A percentile compares a stretch with the other conserved stretches of the same genome.
Evolutionary conservation across 352 stramenopile genomes (phyloP).

Genomic region (Globisporangium paroecandrum): DNA sequence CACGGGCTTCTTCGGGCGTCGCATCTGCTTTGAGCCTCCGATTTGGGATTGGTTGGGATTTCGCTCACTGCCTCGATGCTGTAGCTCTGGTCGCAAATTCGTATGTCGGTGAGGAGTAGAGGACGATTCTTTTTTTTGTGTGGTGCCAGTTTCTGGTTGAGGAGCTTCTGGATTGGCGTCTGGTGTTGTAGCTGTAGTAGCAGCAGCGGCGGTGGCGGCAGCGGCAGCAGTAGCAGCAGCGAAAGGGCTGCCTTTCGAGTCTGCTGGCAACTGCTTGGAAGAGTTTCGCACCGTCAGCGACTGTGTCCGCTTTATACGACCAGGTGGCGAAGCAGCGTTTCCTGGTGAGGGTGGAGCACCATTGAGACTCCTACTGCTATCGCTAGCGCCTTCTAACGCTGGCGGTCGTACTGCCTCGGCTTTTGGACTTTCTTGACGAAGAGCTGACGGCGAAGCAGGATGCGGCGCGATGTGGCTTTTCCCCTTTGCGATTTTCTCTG

Average conservation of each 20-base stretch:
- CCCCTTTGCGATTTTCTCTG: background rate
- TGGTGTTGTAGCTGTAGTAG: background rate
- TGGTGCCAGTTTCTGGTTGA: background rate
- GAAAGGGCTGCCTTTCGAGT: background rate
- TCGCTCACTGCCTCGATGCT: constrained; percentile 21
- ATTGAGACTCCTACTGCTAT: background rate
- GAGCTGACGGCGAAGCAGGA: background rate
- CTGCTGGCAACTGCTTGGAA: background rate
- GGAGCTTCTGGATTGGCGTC: background rate
- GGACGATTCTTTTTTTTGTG: background rate
- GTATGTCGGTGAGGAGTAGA: constrained; percentile 4
- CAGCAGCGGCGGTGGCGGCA: background rate
- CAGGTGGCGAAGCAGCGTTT: background rate
- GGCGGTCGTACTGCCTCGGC: background rate
- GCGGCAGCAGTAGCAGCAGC: background rate
- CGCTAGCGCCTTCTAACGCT: background rate
- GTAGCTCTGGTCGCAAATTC: constrained; percentile 20
- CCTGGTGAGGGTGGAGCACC: background rate
- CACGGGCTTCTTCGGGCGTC: constrained; percentile 28
- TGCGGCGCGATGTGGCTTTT: constrained; percentile 21
- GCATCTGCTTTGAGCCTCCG: constrained; percentile 4
- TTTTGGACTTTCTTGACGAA: background rate
- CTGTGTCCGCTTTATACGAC: constrained; percentile 10
- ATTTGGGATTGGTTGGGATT: background rate
- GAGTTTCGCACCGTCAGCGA: constrained; percentile 5